These are phyloP conservation scores for Luffa aegyptiaca DNA, from an alignment of 306 rosid genomes.

Conservation along the genomic window DNA sequence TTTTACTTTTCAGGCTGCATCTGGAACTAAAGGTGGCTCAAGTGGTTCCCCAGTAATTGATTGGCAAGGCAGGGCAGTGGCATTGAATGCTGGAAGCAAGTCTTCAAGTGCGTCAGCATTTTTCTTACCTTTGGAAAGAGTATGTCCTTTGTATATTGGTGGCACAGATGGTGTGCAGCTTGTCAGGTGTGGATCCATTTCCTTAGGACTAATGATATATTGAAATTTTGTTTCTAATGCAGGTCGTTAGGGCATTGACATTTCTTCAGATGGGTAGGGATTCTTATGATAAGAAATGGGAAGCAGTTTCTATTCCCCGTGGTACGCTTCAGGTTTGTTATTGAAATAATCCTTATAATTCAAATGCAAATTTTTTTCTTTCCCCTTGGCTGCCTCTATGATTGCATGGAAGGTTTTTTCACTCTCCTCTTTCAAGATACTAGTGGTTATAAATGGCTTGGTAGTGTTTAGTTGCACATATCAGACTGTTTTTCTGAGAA, in stretches of 20 bases:
- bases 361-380: neutral
- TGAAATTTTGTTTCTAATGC: conserved; percentile 20
- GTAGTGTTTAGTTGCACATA: neutral
- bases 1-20: conserved; percentile 66
- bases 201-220: conserved; percentile 4
- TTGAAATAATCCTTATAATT: conserved; percentile 18
- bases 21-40: conserved; percentile 98
- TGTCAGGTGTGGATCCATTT: conserved; percentile 9
- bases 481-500: neutral
- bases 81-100: conserved; percentile 97
- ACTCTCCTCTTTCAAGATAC: neutral
- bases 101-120: conserved; percentile 92
- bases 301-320: conserved; percentile 77
- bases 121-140: conserved; percentile 85
- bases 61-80: conserved; percentile 92
- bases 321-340: conserved; percentile 97
- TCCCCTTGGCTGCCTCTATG: neutral
- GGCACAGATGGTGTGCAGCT: conserved; percentile 16
- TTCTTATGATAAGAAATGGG: conserved; percentile 58
- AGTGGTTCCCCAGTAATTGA: conserved; percentile 98
- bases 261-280: conserved; percentile 63
- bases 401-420: neutral
- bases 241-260: conserved; percentile 91
- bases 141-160: conserved; percentile 30
- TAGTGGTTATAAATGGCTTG: neutral